phyloP scores from a whole-genome alignment of 2,329 filamentous ascomycete genomes.

The Monilinia aucupariae region DNA sequence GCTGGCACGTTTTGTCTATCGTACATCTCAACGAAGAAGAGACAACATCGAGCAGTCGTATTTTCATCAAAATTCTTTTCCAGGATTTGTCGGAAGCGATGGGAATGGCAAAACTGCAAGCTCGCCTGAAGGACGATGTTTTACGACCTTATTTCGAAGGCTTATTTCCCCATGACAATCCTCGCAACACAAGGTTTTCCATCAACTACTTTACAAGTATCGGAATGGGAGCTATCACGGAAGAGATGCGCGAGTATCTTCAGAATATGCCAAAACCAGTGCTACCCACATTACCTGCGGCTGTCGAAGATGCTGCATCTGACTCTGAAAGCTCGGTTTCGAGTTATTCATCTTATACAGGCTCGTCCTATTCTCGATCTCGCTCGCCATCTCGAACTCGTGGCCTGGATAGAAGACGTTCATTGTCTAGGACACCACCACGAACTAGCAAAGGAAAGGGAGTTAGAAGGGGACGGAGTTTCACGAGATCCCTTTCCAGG shows the following conservation, averaged over 20 bases:
- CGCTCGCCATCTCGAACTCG: constrained; percentile 20
- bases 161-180: constrained; percentile 83
- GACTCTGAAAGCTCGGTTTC: constrained; percentile 62
- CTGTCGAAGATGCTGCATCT: constrained; percentile 50
- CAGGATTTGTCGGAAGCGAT: constrained; percentile 85
- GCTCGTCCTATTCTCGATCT: constrained; percentile 52
- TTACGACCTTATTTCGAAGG: constrained; percentile 75
- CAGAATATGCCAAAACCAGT: constrained; percentile 85
- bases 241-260: constrained; percentile 87
- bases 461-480: constrained; percentile 27
- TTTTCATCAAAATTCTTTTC: constrained; percentile 97
- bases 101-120: constrained; percentile 73
- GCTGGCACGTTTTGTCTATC: constrained; percentile 81
- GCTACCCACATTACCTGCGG: constrained; percentile 59
- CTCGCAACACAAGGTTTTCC: constrained; percentile 87
- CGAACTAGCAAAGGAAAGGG: constrained; percentile 22
- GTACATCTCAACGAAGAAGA: constrained; percentile 95
- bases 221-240: constrained; percentile 89
- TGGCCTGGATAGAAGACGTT: constrained; percentile 9
- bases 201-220: constrained; percentile 99
- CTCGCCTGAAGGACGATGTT: constrained; percentile 70
- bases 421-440: constrained; percentile 22
- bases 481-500: constrained; percentile 24
- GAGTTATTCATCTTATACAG: constrained; percentile 71
- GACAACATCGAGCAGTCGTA: constrained; percentile 91